phyloP scores from a whole-genome alignment of 2,329 filamentous ascomycete species.

The Aspergillus nomiae region DNA sequence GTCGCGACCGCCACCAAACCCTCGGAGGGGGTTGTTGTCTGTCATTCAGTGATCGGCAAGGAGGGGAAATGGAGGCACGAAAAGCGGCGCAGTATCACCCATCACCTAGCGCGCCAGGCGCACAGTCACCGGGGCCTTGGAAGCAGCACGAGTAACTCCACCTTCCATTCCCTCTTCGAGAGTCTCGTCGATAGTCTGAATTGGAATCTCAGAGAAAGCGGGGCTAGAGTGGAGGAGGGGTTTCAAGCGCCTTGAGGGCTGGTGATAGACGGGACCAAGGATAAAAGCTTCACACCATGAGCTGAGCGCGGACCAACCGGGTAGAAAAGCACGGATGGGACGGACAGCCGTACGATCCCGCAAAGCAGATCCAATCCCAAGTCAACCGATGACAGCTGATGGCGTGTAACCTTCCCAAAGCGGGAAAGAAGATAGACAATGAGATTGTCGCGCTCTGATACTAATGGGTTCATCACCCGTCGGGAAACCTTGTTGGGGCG shows the following conservation, averaged over 20 bases:
- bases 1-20: background rate
- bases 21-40: background rate
- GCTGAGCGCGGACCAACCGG: background rate
- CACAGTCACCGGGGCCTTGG: background rate
- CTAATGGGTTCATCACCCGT: background rate
- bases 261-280: background rate
- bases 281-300: background rate
- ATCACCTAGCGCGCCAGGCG: background rate
- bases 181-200: background rate
- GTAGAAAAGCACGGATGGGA: background rate
- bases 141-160: background rate
- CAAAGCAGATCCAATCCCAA: background rate
- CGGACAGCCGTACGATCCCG: background rate
- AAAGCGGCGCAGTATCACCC: background rate
- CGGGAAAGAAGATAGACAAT: background rate
- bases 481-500: background rate
- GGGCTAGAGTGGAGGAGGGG: background rate
- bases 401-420: constrained; percentile 15
- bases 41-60: background rate
- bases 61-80: background rate
- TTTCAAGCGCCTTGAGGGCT: background rate
- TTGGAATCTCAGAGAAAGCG: background rate
- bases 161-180: background rate
- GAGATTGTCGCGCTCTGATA: background rate
- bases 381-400: constrained; percentile 10